These are phyloP conservation scores for Phylloporus sp. DNA, from an alignment of 768 basidiomycete species.

Conservation along the genomic window DNA sequence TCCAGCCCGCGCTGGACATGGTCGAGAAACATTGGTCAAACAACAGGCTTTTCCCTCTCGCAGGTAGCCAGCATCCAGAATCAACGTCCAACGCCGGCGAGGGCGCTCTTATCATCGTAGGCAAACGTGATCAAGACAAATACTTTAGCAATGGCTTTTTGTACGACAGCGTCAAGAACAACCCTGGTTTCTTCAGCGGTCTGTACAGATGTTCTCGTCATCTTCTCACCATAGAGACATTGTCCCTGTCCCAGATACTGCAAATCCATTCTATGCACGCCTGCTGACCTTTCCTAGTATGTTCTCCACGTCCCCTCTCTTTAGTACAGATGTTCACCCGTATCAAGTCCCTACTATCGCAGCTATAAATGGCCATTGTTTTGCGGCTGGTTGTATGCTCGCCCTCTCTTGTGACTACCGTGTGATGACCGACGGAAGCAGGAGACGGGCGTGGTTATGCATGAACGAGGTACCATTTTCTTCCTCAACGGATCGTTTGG, in stretches of 20 bases:
- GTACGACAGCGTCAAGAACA: constrained; percentile 44
- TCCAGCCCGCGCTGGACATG: constrained; percentile 66
- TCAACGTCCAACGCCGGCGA: constrained; percentile 35
- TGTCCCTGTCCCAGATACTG: constrained; percentile 47
- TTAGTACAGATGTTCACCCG: constrained; percentile 1
- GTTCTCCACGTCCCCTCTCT: constrained; percentile 18
- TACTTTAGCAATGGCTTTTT: constrained; percentile 87
- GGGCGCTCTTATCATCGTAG: constrained; percentile 74
- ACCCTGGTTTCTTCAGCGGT: constrained; percentile 68
- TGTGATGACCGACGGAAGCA: constrained; percentile 78
- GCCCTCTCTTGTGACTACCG: constrained; percentile 84
- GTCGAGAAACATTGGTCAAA: constrained; percentile 71
- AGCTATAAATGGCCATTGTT: constrained; percentile 81
- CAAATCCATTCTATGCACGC: constrained; percentile 66
- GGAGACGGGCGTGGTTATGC: constrained; percentile 76
- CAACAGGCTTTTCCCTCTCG: constrained; percentile 41
- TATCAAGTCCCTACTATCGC: constrained; percentile 69
- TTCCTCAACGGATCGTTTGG: not conserved
- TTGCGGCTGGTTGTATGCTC: constrained; percentile 78
- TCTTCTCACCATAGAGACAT: not conserved
- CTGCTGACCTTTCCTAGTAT: constrained; percentile 74
- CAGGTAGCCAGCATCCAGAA: constrained; percentile 39
- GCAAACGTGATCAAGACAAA: constrained; percentile 71
- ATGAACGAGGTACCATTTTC: constrained; percentile 75
- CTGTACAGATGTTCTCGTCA: constrained; percentile 12